Conservation (phyloP, 371 early-diverging fungal species). For the Syncephalastrum monosporum region DNA sequence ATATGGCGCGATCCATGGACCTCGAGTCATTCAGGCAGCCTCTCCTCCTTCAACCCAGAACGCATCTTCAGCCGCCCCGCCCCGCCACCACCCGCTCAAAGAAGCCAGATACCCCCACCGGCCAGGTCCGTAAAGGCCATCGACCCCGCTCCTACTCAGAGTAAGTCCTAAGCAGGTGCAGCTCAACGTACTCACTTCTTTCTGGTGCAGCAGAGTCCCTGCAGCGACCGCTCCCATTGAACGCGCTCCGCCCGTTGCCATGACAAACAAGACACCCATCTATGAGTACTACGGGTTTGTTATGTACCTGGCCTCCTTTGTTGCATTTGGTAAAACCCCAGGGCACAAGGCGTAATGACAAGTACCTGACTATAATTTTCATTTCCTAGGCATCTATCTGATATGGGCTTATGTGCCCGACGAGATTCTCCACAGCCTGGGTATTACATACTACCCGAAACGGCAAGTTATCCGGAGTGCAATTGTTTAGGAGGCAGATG, state of each 20-base stretch:
- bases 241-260: slow-evolving; percentile 48
- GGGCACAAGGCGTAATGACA: background rate
- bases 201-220: slow-evolving; percentile 22
- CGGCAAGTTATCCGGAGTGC: slow-evolving; percentile 33
- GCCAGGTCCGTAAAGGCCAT: slow-evolving; percentile 24
- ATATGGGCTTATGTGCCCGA: slow-evolving; percentile 87
- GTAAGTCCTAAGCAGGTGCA: slow-evolving; percentile 15
- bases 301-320: slow-evolving; percentile 78
- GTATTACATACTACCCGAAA: slow-evolving; percentile 79
- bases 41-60: no score
- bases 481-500: background rate
- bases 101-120: background rate
- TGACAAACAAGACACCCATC: slow-evolving; percentile 67
- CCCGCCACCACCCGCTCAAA: background rate
- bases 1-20: background rate
- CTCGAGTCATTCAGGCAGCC: background rate
- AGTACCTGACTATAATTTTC: background rate
- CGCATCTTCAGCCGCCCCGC: no score
- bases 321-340: slow-evolving; percentile 52
- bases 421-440: slow-evolving; percentile 62
- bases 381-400: slow-evolving; percentile 55
- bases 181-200: background rate
- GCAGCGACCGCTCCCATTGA: slow-evolving; percentile 31
- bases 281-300: slow-evolving; percentile 88
- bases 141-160: slow-evolving; percentile 50